A percentile compares a stretch with the other conserved stretches of the same genome.
Conservation (phyloP, 805 yeast genomes). For the Yarrowia sp. region DNA sequence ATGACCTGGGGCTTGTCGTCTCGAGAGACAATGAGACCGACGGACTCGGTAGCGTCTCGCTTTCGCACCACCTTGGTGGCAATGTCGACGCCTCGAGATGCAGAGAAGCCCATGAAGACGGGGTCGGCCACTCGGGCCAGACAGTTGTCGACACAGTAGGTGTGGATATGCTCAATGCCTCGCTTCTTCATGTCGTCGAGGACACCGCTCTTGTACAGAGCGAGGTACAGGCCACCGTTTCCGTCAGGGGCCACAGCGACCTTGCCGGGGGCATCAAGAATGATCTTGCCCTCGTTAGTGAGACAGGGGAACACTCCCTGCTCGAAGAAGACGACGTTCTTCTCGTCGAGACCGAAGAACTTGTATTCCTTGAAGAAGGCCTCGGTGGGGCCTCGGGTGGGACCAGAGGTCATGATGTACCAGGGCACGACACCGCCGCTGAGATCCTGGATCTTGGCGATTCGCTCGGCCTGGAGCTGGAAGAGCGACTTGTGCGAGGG, state of each 20-base stretch:
- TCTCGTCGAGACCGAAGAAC: constrained; percentile 71
- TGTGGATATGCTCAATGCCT: constrained; percentile 87
- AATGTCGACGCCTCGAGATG: constrained; percentile 66
- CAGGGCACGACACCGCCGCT: constrained; percentile 62
- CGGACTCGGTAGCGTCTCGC: constrained; percentile 83
- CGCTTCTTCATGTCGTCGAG: constrained; percentile 69
- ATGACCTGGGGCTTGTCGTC: constrained; percentile 81
- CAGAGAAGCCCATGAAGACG: constrained; percentile 82
- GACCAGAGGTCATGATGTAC: constrained; percentile 95
- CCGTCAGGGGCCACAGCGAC: constrained; percentile 95
- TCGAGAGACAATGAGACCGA: constrained; percentile 80
- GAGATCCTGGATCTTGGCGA: constrained; percentile 66
- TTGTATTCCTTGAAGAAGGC: constrained; percentile 64
- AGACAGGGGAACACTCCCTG: constrained; percentile 97
- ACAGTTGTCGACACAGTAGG: constrained; percentile 96
- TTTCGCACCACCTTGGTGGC: constrained; percentile 96
- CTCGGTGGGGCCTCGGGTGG: constrained; percentile 81
- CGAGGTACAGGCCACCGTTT: constrained; percentile 94
- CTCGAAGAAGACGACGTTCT: constrained; percentile 79
- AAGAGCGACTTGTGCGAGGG: constrained; percentile 86
- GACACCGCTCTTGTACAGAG: constrained; percentile 68
- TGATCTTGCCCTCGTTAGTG: constrained; percentile 71
- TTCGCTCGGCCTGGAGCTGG: constrained; percentile 91
- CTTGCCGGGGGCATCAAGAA: constrained; percentile 61
- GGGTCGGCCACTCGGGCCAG: constrained; percentile 95